Conservation (phyloP, 179 eudicot genomes). For the Gypsophila paniculata region DNA sequence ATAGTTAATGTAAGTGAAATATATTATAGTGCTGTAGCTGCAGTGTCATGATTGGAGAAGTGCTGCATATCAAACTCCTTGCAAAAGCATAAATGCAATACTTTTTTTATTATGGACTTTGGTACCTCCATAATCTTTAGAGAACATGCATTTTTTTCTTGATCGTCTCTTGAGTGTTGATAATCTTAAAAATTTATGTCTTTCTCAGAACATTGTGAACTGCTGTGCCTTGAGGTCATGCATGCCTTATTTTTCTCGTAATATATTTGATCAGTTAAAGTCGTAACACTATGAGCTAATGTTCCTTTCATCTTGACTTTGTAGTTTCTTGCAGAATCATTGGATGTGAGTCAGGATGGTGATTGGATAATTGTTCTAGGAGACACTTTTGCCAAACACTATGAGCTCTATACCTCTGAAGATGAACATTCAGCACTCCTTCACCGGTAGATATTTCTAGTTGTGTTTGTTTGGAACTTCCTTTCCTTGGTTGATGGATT, state of each 20-base stretch:
- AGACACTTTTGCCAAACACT: slow-evolving; percentile 77
- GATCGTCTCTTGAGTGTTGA: background rate
- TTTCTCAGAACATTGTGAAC: background rate
- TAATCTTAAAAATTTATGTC: background rate
- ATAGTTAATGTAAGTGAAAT: slow-evolving; percentile 64
- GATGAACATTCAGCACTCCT: slow-evolving; percentile 93
- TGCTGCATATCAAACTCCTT: background rate
- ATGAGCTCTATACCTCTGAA: slow-evolving; percentile 75
- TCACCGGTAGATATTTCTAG: slow-evolving; percentile 58
- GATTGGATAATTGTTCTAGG: slow-evolving; percentile 79
- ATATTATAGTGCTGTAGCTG: slow-evolving; percentile 1
- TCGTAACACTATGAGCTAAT: background rate
- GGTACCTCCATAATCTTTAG: background rate
- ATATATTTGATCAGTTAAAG: background rate
- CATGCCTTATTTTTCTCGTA: background rate
- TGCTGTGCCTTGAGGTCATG: background rate
- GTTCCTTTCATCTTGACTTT: slow-evolving; percentile 24
- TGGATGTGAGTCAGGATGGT: slow-evolving; percentile 85
- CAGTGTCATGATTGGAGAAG: background rate
- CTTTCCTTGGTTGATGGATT: background rate
- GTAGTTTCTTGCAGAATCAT: slow-evolving; percentile 90
- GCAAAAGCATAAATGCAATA: background rate
- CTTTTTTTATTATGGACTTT: background rate
- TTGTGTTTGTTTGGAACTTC: slow-evolving; percentile 1
- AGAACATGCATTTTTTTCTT: background rate